These are phyloP conservation scores for Alternaria arborescens DNA, from an alignment of 2,329 filamentous ascomycete genomes.

Conservation along the genomic window DNA sequence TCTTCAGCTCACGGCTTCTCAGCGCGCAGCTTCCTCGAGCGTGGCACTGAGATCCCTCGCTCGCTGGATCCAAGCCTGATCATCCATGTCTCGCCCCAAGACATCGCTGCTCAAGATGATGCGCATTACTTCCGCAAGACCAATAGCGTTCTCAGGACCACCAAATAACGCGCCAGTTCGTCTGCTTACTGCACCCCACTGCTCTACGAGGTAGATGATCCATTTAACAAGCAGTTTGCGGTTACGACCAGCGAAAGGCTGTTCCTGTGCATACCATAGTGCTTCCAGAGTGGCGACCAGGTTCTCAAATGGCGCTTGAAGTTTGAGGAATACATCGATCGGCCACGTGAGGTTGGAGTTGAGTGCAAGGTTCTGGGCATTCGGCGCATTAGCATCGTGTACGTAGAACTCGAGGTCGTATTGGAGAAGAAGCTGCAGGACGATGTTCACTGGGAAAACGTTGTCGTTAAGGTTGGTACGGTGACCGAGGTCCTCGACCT, in stretches of 20 bases:
- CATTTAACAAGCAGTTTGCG: slow-evolving; percentile 67
- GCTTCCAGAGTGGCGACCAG: slow-evolving; percentile 69
- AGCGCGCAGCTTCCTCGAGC: slow-evolving; percentile 45
- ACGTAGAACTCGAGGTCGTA: slow-evolving; percentile 60
- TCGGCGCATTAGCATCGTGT: slow-evolving; percentile 45
- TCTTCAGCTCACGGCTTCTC: background rate
- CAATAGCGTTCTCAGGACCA: slow-evolving; percentile 64
- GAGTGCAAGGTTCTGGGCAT: slow-evolving; percentile 23
- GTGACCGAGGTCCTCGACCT: slow-evolving; percentile 65
- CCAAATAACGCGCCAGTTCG: slow-evolving; percentile 66
- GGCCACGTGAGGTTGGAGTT: slow-evolving; percentile 62
- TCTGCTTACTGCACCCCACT: slow-evolving; percentile 68
- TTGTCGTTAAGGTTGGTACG: slow-evolving; percentile 65
- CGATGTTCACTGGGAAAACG: slow-evolving; percentile 62
- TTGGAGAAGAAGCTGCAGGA: slow-evolving; percentile 47
- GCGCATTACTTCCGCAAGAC: slow-evolving; percentile 48
- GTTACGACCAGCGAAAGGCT: slow-evolving; percentile 67
- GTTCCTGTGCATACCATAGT: slow-evolving; percentile 73
- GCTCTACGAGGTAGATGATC: slow-evolving; percentile 67
- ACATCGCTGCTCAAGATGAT: slow-evolving; percentile 57
- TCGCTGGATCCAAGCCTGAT: slow-evolving; percentile 46
- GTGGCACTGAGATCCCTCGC: slow-evolving; percentile 35
- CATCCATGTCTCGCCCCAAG: slow-evolving; percentile 45
- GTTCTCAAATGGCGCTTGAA: slow-evolving; percentile 68
- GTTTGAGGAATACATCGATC: slow-evolving; percentile 70